These are phyloP conservation scores for Beauveria asiatica DNA, from an alignment of 2,329 filamentous ascomycete species.

Conservation along the genomic window DNA sequence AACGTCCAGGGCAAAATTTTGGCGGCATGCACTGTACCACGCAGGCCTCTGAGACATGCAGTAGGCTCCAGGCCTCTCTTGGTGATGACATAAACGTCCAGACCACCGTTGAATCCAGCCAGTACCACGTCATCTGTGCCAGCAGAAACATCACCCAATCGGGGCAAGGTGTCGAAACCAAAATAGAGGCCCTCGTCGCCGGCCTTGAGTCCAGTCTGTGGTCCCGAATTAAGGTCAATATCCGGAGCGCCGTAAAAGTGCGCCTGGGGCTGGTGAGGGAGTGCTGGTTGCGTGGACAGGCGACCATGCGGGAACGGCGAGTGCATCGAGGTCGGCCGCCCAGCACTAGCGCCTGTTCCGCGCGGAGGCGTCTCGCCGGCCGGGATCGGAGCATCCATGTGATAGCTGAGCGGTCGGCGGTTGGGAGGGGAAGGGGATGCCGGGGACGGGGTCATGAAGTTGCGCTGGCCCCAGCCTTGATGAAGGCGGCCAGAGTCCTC, in stretches of 20 bases:
- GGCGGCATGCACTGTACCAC: constrained; percentile 71
- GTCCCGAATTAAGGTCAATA: constrained; percentile 59
- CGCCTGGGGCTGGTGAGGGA: constrained; percentile 65
- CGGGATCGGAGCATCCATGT: constrained; percentile 39
- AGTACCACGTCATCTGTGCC: constrained; percentile 58
- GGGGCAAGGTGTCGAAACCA: constrained; percentile 65
- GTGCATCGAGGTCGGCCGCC: constrained; percentile 41
- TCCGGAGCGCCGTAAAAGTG: constrained; percentile 72
- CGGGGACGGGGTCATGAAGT: constrained; percentile 35
- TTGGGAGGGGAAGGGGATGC: constrained; percentile 32
- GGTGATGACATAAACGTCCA: constrained; percentile 67
- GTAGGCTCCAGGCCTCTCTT: constrained; percentile 63
- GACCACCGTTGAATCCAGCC: constrained; percentile 69
- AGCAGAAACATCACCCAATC: constrained; percentile 27
- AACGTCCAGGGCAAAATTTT: constrained; percentile 69
- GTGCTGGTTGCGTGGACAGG: constrained; percentile 46
- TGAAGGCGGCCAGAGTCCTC: constrained; percentile 28
- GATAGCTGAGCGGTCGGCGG: constrained; percentile 45
- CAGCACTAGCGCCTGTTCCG: constrained; percentile 21
- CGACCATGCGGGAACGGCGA: constrained; percentile 42
- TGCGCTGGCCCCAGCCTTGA: constrained; percentile 37
- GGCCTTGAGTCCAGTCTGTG: constrained; percentile 47
- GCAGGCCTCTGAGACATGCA: constrained; percentile 64
- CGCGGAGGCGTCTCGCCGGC: constrained; percentile 32
- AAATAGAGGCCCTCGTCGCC: constrained; percentile 69